These are phyloP conservation scores for Penicillium sp. DNA, from an alignment of 2,329 filamentous ascomycete species.

Conservation along the genomic window DNA sequence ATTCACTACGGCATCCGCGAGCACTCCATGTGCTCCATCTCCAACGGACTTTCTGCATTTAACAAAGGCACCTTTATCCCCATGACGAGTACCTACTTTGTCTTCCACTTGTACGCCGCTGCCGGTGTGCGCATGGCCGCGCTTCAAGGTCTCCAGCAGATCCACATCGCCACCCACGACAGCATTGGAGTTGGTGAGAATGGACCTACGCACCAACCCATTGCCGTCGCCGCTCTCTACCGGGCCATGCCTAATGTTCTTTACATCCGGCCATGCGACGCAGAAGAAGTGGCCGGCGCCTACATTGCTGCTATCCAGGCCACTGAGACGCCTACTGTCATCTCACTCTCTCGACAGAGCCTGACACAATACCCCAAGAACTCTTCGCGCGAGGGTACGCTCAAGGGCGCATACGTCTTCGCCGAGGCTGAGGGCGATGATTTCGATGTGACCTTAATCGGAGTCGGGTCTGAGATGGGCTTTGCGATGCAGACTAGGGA, in stretches of 20 bases:
- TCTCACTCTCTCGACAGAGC: constrained; percentile 44
- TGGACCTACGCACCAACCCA: constrained; percentile 62
- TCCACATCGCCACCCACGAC: constrained; percentile 62
- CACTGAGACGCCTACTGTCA: constrained; percentile 42
- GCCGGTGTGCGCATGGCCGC: constrained; percentile 61
- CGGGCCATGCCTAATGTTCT: constrained; percentile 62
- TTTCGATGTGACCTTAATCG: constrained; percentile 46
- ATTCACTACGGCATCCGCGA: constrained; percentile 61
- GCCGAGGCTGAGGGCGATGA: constrained; percentile 29
- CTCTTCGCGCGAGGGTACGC: constrained; percentile 38
- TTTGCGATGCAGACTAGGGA: constrained; percentile 45
- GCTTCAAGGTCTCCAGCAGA: constrained; percentile 53
- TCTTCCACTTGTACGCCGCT: constrained; percentile 60
- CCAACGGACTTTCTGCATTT: constrained; percentile 68
- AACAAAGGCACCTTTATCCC: constrained; percentile 55
- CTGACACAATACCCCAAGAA: constrained; percentile 39
- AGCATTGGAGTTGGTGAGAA: constrained; percentile 60
- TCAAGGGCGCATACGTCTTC: constrained; percentile 43
- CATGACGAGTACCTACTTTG: constrained; percentile 60
- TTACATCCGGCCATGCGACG: constrained; percentile 60
- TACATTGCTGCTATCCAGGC: constrained; percentile 42
- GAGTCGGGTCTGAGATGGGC: constrained; percentile 48
- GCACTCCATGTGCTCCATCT: constrained; percentile 69
- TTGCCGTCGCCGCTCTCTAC: constrained; percentile 56
- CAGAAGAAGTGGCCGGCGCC: constrained; percentile 52